Base-by-base conservation (phyloP, 495 filamentous ascomycete genomes). In the Cladorrhinum samala region DNA sequence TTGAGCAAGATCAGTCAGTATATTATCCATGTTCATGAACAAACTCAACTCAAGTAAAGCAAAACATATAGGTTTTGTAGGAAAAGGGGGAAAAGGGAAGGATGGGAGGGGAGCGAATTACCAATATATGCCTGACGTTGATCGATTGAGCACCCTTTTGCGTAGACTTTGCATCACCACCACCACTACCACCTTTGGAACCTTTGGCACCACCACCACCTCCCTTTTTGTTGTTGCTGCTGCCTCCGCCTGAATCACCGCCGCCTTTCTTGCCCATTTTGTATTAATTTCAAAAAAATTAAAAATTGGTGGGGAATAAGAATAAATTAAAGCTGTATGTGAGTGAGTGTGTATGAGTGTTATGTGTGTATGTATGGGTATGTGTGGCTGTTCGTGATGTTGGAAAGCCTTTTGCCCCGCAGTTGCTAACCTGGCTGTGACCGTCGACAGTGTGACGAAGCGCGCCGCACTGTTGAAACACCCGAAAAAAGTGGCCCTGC, bases 81-180 rank as follows among this genome's bases (percentile, higher is more conserved):
- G 17, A 39, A 52, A 27, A 25, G 7, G 39, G 46, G 42, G 39
- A 13, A 45, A 20, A 36, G 23, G 4, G 36, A 19, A 33, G 11
- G n/a, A n/a, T n/a, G n/a, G 5, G 14, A 30, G n/a, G 17, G 2
- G 30, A 49, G 18, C n/a, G 24, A 63, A 80, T 42, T 72, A 88
- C 85, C 58, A 96, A 75, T 60, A 96, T 94, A 69, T 96, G 91
- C 17, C 91, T 78, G 38, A 91, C 88, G 59, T 94, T 90, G 61
- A 96, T 88, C 39, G 79, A 79, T 55, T 82, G 86, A 0, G 87
- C 88, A 4, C 85, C 79, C 67, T 93, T 95, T 17, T 30, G 23
- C 42, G 19, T 23, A 14, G 5, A 6, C 9, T 23, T 23, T 21
- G 9, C 17, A 45, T 23, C 42, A 19, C 42, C 41, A 19, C 41